Base-by-base conservation (phyloP, 768 basidiomycete species). In the Strobilomyces dryophilus region DNA sequence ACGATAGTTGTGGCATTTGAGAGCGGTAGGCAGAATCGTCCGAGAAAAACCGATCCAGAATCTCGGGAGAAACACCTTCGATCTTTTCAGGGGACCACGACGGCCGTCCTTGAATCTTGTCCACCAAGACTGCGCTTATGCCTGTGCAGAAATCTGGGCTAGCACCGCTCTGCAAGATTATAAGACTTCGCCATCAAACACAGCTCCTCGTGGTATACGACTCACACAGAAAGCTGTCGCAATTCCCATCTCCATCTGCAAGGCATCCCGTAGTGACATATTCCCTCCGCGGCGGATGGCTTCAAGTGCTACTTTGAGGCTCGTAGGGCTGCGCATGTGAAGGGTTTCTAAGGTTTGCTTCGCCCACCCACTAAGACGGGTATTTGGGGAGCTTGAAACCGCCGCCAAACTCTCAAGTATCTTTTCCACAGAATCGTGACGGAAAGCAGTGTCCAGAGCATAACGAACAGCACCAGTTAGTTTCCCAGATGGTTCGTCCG, bases 221-320 rank as follows among this genome's bases (percentile, higher is more conserved):
- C 92, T 75, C 70, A 95, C 94, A 61, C 89, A 90, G 69, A 84
- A 95, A 15, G 92, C 93, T 32, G 88, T 83, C 18, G 92, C 94
- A 63, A 98, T 87, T 60, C 81, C 82, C 58, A 94, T 75, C 65
- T 98, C 95, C 84, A 89, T 92, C 58, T 87, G 73, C 54, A 98
- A 74, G 1, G 82, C 82, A 52, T 88, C 76, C 6, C 76, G 73
- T 37, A 98, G 74, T 2, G 77, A 66, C 76, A 85, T 70, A 2
- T 71, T 70, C 61, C 75, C 81, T n/a, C 92, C 94, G 53, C 74
- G 73, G 44, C 87, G 83, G 50, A 94, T 80, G 1, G 91, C 89
- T 60, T 79, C 73, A 20, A 98, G 75, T n/a, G 95, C 82, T 34
- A 98, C 87, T 67, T 90, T 91, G 59, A 98, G 77, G 61, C 92